These are phyloP conservation scores for Rachicladosporium sp. DNA, from an alignment of 2,329 filamentous ascomycete species.

Conservation along the genomic window DNA sequence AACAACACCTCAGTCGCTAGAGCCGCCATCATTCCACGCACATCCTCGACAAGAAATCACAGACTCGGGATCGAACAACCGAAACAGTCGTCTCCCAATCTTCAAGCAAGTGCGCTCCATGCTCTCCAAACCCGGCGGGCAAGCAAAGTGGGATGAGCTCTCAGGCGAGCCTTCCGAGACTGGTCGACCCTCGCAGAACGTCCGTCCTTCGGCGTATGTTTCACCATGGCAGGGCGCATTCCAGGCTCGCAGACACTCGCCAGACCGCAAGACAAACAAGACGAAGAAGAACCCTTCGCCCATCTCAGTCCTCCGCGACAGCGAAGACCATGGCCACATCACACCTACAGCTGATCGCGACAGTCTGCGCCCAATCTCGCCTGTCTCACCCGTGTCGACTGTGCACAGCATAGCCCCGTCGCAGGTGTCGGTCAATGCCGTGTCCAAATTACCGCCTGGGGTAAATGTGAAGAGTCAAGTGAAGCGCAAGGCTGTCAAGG, in stretches of 20 bases:
- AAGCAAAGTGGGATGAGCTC: slow-evolving; percentile 11
- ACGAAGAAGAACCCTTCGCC: slow-evolving; percentile 9
- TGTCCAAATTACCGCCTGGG: slow-evolving; percentile 3
- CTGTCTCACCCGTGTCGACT: slow-evolving; percentile 16
- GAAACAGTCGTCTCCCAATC: slow-evolving; percentile 18
- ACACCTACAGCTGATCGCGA: background rate
- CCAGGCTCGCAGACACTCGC: slow-evolving; percentile 8
- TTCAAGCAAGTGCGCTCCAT: slow-evolving; percentile 23
- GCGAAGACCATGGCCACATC: slow-evolving; percentile 9
- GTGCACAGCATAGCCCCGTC: slow-evolving; percentile 1
- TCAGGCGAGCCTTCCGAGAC: slow-evolving; percentile 9
- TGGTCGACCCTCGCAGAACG: slow-evolving; percentile 9
- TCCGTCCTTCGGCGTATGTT: slow-evolving; percentile 6
- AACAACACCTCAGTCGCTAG: background rate
- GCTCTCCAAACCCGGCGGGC: slow-evolving; percentile 14
- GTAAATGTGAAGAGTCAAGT: slow-evolving; percentile 4
- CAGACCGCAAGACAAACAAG: slow-evolving; percentile 6
- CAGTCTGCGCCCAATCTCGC: slow-evolving; percentile 7
- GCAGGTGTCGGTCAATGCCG: slow-evolving; percentile 7
- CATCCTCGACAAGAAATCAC: slow-evolving; percentile 12
- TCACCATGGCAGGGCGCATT: slow-evolving; percentile 11
- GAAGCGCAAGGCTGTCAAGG: slow-evolving; percentile 16
- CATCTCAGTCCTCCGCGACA: slow-evolving; percentile 13
- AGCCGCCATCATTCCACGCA: slow-evolving; percentile 5
- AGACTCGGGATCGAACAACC: slow-evolving; percentile 14